Evolutionary conservation across 352 stramenopile genomes (phyloP), one percentile per base, ranked within the genome.

Genomic region (Peronospora farinosa): DNA sequence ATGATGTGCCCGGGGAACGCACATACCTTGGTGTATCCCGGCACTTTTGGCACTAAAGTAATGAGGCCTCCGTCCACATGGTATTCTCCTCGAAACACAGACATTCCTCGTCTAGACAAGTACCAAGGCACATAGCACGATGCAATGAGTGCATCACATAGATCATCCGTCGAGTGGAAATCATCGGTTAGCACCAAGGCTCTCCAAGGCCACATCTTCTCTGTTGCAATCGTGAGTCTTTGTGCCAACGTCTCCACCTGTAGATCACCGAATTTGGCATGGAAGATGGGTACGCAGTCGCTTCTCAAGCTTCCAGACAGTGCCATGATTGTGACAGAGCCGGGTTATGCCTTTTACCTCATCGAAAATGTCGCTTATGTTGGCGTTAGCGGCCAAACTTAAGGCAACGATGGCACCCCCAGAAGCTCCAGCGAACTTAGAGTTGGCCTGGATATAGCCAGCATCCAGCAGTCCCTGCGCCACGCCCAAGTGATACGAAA

Each of bases 71-170:
- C 82, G 45, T 92, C 82, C 7, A 90, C 65, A 52, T 89, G 74
- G 41, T 77, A 73, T 37, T 85, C 67, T 35, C 71, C 71, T 50
- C 76, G 69, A 62, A 89, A 85, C 37, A 68, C 57, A 27, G 69
- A 60, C 33, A 57, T 70, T 7, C 71, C 72, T 40, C 72, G 57
- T 27, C 54, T 54, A 3, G 70, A 67, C 16, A 92, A 53, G 60
- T 89, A 92, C 62, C 84, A 90, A 32, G 82, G 79, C 44, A 92
- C 72, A 58, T 78, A 87, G 40, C 77, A 88, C 17, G 79, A 89
- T 16, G 78, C 77, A 47, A 92, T 77, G 42, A 90, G 48, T 7
- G 64, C 69, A 51, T 87, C 72, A 38, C 68, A 72, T 21, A 90
- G 55, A 25, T 89, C 75, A 1, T 79, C 69, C 1, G 54, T 51